Conservation (phyloP, 345 rosid species). For the Acer campestre region DNA sequence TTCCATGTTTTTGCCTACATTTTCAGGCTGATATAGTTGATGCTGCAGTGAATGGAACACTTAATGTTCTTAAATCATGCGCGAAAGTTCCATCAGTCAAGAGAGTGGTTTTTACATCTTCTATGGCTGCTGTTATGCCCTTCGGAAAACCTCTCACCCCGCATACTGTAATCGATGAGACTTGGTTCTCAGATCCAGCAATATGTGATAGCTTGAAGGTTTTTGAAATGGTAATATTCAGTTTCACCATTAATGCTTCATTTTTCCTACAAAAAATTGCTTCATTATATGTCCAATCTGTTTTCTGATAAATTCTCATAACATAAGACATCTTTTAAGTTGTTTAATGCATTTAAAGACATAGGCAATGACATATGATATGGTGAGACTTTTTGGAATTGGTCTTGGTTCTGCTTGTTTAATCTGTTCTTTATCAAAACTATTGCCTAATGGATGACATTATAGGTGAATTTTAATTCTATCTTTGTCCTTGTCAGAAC, state of each 20-base stretch:
- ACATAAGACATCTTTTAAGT: not conserved
- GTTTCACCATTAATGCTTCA: no score
- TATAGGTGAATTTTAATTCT: not conserved
- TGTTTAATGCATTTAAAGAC: not conserved
- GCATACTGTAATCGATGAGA: constrained; percentile 42
- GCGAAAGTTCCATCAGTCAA: constrained; percentile 40
- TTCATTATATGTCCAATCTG: not conserved
- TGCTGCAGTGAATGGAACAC: constrained; percentile 51
- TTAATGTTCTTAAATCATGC: constrained; percentile 49
- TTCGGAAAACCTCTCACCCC: constrained; percentile 33
- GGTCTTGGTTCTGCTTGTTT: not conserved
- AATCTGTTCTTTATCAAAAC: not conserved
- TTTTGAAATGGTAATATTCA: not conserved
- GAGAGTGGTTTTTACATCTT: constrained; percentile 52
- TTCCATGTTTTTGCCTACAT: not conserved
- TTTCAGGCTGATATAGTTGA: constrained; percentile 42
- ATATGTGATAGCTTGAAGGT: constrained; percentile 31
- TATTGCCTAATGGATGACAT: not conserved
- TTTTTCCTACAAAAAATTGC: not conserved
- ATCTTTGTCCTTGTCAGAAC: constrained; percentile 17
- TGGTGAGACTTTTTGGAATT: not conserved
- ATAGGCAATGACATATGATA: not conserved
- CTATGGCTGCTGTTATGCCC: constrained; percentile 38
- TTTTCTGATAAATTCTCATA: not conserved
- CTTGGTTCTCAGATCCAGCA: constrained; percentile 47